These are phyloP conservation scores for Cercospora sesami DNA, from an alignment of 2,329 filamentous ascomycete genomes.

Conservation along the genomic window DNA sequence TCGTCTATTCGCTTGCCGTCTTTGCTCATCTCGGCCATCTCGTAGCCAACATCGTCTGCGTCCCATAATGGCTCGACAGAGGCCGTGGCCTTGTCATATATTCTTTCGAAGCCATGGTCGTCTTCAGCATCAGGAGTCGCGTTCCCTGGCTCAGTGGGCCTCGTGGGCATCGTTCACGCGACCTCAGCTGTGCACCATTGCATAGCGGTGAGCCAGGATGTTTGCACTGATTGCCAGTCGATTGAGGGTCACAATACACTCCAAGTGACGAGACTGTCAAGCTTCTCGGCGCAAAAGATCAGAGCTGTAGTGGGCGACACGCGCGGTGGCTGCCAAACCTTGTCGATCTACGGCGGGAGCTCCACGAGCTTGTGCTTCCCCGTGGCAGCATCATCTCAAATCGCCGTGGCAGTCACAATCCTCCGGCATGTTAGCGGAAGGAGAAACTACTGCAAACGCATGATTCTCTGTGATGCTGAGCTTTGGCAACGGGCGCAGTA, in stretches of 20 bases:
- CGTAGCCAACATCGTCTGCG: constrained; percentile 27
- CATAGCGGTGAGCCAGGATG: background rate
- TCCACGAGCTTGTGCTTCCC: background rate
- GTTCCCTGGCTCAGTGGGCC: background rate
- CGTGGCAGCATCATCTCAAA: background rate
- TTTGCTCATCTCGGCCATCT: constrained; percentile 29
- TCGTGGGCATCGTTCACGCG: constrained; percentile 9
- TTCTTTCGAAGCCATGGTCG: background rate
- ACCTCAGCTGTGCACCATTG: background rate
- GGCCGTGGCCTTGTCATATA: background rate
- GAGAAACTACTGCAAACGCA: background rate
- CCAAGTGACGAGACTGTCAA: background rate
- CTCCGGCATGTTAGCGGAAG: background rate
- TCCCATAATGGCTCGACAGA: background rate
- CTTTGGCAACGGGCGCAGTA: background rate
- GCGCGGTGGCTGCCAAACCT: background rate
- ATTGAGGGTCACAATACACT: background rate
- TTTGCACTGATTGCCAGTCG: background rate
- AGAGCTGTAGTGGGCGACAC: background rate
- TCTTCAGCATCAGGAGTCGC: background rate
- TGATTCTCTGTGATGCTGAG: background rate
- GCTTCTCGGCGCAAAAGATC: background rate
- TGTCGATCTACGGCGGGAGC: background rate
- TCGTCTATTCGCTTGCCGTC: constrained; percentile 25
- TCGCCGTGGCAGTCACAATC: background rate